Percentiles rank a stretch among this genome's conserved stretches.
These are phyloP conservation scores for Annulohypoxylon stygium DNA, from an alignment of 495 filamentous ascomycete species.

Conservation along the genomic window DNA sequence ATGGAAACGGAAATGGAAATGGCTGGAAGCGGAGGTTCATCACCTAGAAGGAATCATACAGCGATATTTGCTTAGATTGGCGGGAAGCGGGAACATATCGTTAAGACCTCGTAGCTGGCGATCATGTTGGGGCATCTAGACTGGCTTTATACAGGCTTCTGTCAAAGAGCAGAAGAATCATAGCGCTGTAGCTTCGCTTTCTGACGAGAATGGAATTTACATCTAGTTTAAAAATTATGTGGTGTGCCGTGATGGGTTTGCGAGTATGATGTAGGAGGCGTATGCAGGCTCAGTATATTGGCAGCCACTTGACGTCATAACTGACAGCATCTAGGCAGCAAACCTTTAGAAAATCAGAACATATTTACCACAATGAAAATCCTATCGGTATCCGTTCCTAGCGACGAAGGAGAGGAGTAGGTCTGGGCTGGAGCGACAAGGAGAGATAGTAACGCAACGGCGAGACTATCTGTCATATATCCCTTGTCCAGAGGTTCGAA, in stretches of 20 bases:
- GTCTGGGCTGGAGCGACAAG: background rate
- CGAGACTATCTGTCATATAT: background rate
- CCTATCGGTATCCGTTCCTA: background rate
- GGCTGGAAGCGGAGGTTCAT: background rate
- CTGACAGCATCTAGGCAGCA: background rate
- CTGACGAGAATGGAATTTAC: background rate
- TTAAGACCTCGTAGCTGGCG: background rate
- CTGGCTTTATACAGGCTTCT: conserved; percentile 1
- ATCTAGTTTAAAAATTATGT: background rate
- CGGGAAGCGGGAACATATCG: background rate
- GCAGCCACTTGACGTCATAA: background rate
- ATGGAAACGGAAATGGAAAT: no score
- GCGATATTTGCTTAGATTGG: background rate
- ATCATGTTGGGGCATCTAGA: background rate
- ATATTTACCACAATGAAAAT: background rate
- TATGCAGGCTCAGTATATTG: background rate
- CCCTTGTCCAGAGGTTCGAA: background rate
- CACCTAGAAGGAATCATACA: background rate
- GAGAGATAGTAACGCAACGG: background rate
- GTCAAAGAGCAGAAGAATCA: no score
- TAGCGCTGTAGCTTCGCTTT: conserved; percentile 1
- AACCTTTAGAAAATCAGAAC: no score
- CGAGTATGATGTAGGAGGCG: background rate
- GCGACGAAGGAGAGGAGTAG: background rate
- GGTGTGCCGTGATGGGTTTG: background rate